Evolutionary conservation across 805 yeast genomes (phyloP), one percentile per base, ranked within the genome.

Genomic region (Saccharomyces jurei): DNA sequence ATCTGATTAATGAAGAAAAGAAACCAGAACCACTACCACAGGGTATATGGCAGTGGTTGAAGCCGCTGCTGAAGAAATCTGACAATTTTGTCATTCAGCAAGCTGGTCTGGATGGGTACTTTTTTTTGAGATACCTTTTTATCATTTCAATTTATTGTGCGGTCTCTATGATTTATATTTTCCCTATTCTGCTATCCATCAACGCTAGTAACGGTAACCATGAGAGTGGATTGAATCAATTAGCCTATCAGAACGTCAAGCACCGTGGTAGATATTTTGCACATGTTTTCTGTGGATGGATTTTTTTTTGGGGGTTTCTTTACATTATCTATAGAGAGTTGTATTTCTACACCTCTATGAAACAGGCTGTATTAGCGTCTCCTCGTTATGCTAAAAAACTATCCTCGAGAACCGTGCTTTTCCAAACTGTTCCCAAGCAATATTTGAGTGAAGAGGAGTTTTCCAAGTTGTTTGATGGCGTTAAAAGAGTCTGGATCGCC

Each of bases 41-140:
- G 22, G 94, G 90, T 36, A 76, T 85, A 1, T 70, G 83, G 66
- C 74, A 78, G 31, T 91, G 97, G 98, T 54, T 90, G 10, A 58
- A 70, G 8, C 83, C 84, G 6, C 66, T 92, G 29, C 62, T 87
- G 50, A 71, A 78, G 50, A 84, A 87, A 64, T 81, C 89, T 0
- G 90, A 87, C 54, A 74, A 86, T 50, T 87, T 87, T 64, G 77
- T 91, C 53, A 81, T 92, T 56, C 83, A 85, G 60, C 95, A 92
- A 63, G 86, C 94, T 22, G 98, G 97, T 17, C 68, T 92, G n/a
- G 98, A 92, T 67, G 97, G 97, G 4, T 92, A 88, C 73, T 84
- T 94, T 66, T 92, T 91, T 69, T 72, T 90, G 57, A 77, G 99
- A 60, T 94, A 87, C 66, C 69, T 94, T 29, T 77, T 80, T 50